Base-by-base conservation (phyloP, 2,329 filamentous ascomycete species). In the Spiromastix sp. region DNA sequence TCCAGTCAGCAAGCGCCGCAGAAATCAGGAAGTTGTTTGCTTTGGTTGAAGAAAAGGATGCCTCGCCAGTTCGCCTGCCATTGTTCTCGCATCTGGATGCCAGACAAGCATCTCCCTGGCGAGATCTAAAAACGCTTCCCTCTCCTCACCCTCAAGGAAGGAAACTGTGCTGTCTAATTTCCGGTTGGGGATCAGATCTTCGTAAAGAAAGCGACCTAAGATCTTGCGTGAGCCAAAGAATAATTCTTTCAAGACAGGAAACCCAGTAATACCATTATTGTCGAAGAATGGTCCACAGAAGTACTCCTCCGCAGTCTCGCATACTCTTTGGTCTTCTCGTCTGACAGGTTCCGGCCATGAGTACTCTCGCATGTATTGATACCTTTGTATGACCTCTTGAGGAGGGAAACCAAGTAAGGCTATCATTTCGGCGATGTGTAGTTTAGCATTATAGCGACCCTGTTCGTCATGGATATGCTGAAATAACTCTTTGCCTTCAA, bases 401-500 rank as follows among this genome's bases (percentile, higher is more conserved):
- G 59, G 55, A 0, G 59, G 59, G 1, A 51, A 50, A 1, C 57
- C 60, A 5, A 63, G 42, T 8, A 63, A 40, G 3, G 52, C 52
- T 18, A 61, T 58, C 52, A 64, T 63, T 38, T 61, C 50, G 7
- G 59, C 60, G 7, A 64, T 43, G 42, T 63, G 59, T 26, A 44
- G 30, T 34, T 50, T 54, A 4, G 52, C 42, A 16, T 49, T 39
- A 21, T 62, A 61, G 13, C 39, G 44, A 19, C 51, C 49, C 1
- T 54, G 20, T 27, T 36, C 15, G 34, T 55, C 50, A 34, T 51
- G 36, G 2, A 55, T 50, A n/a, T 53, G 47, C 5, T 36, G 50
- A 37, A 62, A 63, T 39, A 62, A 42, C 34, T 58, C 56, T 48
- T 51, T 54, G 18, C 49, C 49, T 48, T 54, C 49, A 15, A 60